Conservation (phyloP, 108 stramenopile species). For the Licmophora abbreviata region DNA sequence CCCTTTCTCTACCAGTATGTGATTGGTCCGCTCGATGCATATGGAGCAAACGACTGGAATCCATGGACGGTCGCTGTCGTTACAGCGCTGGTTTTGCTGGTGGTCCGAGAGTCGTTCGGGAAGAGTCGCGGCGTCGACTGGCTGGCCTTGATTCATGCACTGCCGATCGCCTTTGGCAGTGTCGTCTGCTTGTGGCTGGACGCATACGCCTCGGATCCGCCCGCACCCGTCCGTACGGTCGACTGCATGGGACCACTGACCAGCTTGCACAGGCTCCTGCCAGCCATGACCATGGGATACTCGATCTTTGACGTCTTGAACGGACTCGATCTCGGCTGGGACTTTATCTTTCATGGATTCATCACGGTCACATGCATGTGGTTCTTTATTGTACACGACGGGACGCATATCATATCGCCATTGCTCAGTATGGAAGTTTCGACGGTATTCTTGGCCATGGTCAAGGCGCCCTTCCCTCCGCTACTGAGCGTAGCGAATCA, state of each 20-base stretch:
- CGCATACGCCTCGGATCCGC: conserved; percentile 15
- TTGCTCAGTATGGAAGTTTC: conserved; percentile 56
- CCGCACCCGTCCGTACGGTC: conserved; percentile 32
- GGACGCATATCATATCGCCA: conserved; percentile 32
- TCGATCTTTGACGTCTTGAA: conserved; percentile 44
- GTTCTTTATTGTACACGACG: conserved; percentile 35
- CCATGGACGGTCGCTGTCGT: conserved; percentile 9
- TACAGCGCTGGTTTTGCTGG: conserved; percentile 9
- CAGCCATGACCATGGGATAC: conserved; percentile 57
- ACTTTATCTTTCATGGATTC: conserved; percentile 50
- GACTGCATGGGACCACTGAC: conserved; percentile 46
- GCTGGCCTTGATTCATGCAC: conserved; percentile 40
- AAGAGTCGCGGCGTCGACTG: conserved; percentile 32
- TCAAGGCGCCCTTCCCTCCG: conserved; percentile 20
- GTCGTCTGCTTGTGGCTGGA: conserved; percentile 30
- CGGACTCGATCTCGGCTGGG: conserved; percentile 28
- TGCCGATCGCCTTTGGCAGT: conserved; percentile 21
- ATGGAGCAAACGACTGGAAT: conserved; percentile 25
- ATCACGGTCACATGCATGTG: conserved; percentile 42
- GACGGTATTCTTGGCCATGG: conserved; percentile 24
- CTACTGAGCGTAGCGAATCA: conserved; percentile 19
- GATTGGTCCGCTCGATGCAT: conserved; percentile 3
- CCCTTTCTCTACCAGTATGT: not conserved
- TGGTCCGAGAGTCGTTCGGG: conserved; percentile 4
- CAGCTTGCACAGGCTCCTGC: conserved; percentile 50